phyloP scores from a whole-genome alignment of 495 filamentous ascomycete species.

The Penicillium cinerascens region DNA sequence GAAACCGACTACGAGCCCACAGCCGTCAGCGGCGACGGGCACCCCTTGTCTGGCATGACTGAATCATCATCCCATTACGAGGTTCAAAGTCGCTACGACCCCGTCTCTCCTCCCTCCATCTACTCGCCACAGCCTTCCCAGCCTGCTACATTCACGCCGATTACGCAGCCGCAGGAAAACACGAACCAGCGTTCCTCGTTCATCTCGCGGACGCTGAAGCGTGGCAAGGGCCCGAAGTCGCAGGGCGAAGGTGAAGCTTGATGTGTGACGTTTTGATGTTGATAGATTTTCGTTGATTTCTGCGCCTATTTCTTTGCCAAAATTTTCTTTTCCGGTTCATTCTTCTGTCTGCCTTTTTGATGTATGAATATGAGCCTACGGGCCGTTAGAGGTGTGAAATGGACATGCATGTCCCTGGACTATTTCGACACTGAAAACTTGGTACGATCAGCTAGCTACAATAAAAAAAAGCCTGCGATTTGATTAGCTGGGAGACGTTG shows the following conservation, averaged over 20 bases:
- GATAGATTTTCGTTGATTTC: background rate
- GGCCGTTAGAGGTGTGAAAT: background rate
- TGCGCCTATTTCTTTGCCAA: background rate
- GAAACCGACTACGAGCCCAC: slow-evolving; percentile 16
- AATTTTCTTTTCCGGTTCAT: background rate
- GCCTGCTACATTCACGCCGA: background rate
- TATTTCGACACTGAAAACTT: background rate
- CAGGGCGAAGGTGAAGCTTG: slow-evolving; percentile 15
- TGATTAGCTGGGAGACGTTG: too few relatives aligned
- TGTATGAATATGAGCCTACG: background rate
- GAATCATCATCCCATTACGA: slow-evolving; percentile 14
- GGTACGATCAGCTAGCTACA: background rate
- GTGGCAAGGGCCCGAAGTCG: slow-evolving; percentile 11
- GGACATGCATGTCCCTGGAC: background rate
- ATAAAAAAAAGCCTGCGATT: background rate
- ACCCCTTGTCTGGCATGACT: slow-evolving; percentile 4
- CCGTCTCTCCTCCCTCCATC: slow-evolving; percentile 20
- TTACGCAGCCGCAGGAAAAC: background rate
- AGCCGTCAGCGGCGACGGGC: slow-evolving; percentile 3
- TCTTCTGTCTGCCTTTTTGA: background rate
- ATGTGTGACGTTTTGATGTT: background rate
- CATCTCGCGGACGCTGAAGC: slow-evolving; percentile 6
- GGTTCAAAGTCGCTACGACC: slow-evolving; percentile 19
- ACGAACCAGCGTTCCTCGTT: slow-evolving; percentile 5
- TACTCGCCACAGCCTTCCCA: slow-evolving; percentile 13